Evolutionary conservation across 257 asterid genomes (phyloP).

Genomic region (Scutellaria baicalensis): DNA sequence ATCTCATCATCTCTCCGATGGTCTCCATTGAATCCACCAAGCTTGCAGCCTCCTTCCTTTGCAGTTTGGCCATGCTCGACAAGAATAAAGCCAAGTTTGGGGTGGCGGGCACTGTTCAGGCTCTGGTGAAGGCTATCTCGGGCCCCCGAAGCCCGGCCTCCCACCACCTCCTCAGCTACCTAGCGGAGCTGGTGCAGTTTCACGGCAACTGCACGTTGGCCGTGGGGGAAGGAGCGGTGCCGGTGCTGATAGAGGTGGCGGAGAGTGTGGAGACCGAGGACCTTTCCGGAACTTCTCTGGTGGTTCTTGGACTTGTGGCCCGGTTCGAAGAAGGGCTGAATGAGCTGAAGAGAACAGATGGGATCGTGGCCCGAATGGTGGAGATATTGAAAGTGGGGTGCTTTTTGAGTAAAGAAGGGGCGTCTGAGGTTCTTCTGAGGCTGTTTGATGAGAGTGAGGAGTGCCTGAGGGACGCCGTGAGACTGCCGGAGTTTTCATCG

Average conservation of each 20-base stretch:
- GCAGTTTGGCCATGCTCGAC: constrained; percentile 81
- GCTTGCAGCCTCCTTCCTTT: constrained; percentile 58
- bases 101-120: constrained; percentile 56
- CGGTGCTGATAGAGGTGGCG: constrained; percentile 34
- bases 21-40: constrained; percentile 32
- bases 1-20: constrained; percentile 17
- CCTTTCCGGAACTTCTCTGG: constrained; percentile 54
- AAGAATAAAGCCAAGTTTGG: constrained; percentile 81
- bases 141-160: constrained; percentile 34
- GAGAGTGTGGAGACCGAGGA: constrained; percentile 43
- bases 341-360: constrained; percentile 34
- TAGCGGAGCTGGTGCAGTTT: constrained; percentile 74
- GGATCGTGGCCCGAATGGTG: constrained; percentile 34
- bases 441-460: constrained; percentile 60
- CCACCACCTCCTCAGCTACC: constrained; percentile 63
- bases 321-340: constrained; percentile 68
- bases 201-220: constrained; percentile 87
- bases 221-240: constrained; percentile 53
- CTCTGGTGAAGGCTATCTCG: constrained; percentile 41
- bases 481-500: constrained; percentile 44
- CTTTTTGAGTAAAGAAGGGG: constrained; percentile 67
- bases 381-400: constrained; percentile 44
- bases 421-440: constrained; percentile 51
- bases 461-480: constrained; percentile 44
- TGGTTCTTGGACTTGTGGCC: constrained; percentile 45